Percentiles rank a stretch among this genome's conserved stretches.
Conservation (phyloP, 257 asterid species). For the Dorcoceras hygrometricum region DNA sequence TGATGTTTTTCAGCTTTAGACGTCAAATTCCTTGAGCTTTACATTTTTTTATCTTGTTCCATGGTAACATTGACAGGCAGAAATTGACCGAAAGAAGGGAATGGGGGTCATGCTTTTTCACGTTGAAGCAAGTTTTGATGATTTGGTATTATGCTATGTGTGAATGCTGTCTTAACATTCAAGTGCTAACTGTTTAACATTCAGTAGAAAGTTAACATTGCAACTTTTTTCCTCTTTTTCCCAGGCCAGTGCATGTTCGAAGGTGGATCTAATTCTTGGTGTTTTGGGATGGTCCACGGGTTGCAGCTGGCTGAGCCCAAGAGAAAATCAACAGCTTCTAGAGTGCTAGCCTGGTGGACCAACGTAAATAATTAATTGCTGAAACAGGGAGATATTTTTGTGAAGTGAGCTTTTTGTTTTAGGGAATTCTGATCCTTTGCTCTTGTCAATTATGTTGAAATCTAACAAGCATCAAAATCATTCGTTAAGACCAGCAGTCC, state of each 20-base stretch:
- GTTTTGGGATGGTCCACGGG: conserved; percentile 93
- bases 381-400: conserved; percentile 53
- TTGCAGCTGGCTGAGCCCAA: conserved; percentile 77
- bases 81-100: conserved; percentile 64
- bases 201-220: background rate
- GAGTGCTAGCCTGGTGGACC: conserved; percentile 45
- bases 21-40: background rate
- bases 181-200: background rate
- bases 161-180: background rate
- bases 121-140: conserved; percentile 68
- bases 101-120: conserved; percentile 79
- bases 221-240: background rate
- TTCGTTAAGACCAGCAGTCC: conserved; percentile 30
- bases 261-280: conserved; percentile 73
- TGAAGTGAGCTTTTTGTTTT: conserved; percentile 26
- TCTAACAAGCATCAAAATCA: conserved; percentile 29
- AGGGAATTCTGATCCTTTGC: conserved; percentile 20
- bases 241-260: conserved; percentile 64
- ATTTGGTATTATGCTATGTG: conserved; percentile 59
- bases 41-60: background rate
- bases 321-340: conserved; percentile 42
- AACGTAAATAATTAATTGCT: conserved; percentile 29
- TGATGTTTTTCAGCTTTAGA: background rate
- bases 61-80: conserved; percentile 53
- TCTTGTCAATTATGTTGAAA: conserved; percentile 27